Evolutionary conservation across 495 filamentous ascomycete genomes (phyloP).

Genomic region (Talaromyces stipitatus): DNA sequence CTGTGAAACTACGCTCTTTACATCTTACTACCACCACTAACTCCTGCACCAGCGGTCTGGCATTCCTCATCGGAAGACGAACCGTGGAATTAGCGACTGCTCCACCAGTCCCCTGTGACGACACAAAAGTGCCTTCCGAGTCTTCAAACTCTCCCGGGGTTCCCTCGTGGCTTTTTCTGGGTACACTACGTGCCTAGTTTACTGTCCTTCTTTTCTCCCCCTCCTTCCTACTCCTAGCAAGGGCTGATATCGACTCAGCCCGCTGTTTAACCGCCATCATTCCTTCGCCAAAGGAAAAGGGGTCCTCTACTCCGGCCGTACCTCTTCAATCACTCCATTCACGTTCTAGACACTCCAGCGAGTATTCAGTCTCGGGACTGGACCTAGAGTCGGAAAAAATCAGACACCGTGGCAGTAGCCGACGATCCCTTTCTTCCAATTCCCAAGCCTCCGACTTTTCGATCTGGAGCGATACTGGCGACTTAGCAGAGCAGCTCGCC

Average conservation of each 20-base stretch:
- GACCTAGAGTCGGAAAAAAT: constrained; percentile 33
- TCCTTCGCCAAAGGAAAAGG: constrained; percentile 39
- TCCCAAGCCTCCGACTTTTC: constrained; percentile 68
- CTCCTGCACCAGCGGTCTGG: neutral
- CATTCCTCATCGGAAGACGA: neutral
- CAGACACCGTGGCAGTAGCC: constrained; percentile 30
- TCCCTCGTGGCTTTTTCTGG: neutral
- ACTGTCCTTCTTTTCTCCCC: neutral
- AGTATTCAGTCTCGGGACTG: constrained; percentile 29
- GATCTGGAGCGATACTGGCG: constrained; percentile 85
- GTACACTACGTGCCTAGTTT: constrained; percentile 1
- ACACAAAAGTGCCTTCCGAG: neutral
- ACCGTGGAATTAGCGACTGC: neutral
- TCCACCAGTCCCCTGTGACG: neutral
- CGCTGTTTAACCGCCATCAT: constrained; percentile 49
- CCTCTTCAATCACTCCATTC: constrained; percentile 48
- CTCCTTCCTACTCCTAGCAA: constrained; percentile 3
- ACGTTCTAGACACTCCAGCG: constrained; percentile 23
- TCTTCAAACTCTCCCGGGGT: neutral
- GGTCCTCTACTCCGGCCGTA: constrained; percentile 40
- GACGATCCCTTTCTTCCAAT: constrained; percentile 45
- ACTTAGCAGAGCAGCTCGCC: constrained; percentile 82
- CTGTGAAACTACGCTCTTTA: neutral
- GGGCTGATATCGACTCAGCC: constrained; percentile 40
- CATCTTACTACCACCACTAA: neutral